These are phyloP conservation scores for Alternaria conjuncta DNA, from an alignment of 2,329 filamentous ascomycete genomes.

Conservation along the genomic window DNA sequence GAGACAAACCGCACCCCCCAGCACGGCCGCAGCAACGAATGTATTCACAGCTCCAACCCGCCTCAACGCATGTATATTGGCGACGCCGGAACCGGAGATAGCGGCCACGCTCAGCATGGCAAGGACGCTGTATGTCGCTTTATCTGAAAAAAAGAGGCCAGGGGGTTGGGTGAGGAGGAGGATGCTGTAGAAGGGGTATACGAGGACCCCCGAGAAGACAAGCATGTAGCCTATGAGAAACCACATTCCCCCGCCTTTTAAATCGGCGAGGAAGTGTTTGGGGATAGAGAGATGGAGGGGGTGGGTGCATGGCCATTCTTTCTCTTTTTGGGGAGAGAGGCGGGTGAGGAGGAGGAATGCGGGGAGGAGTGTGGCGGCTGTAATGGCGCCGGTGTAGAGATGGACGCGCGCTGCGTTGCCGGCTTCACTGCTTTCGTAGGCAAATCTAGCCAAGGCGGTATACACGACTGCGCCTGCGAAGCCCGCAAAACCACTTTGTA, in stretches of 20 bases:
- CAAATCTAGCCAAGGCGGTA: slow-evolving; percentile 4
- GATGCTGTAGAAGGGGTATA: neutral
- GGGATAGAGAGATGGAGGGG: neutral
- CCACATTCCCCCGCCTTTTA: neutral
- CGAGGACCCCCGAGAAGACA: neutral
- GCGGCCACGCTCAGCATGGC: slow-evolving; percentile 6
- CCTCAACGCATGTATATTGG: neutral
- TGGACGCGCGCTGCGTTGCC: neutral
- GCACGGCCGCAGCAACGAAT: slow-evolving; percentile 1
- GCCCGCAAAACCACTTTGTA: slow-evolving; percentile 32
- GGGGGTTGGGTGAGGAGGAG: neutral
- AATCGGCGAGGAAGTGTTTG: neutral
- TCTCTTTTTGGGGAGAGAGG: neutral
- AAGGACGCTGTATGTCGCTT: slow-evolving; percentile 1
- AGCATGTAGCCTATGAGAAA: neutral
- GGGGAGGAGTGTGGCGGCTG: slow-evolving; percentile 3
- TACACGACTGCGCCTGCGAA: slow-evolving; percentile 26
- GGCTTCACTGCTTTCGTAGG: neutral
- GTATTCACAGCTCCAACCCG: slow-evolving; percentile 5
- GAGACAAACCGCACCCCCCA: neutral
- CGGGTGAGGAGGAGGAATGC: slow-evolving; percentile 13
- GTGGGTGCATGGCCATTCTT: no score
- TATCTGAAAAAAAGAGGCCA: neutral
- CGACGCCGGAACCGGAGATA: neutral
- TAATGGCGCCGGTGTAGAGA: slow-evolving; percentile 1